These are phyloP conservation scores for Rostrohypoxylon terebratum DNA, from an alignment of 495 filamentous ascomycete species.

Conservation along the genomic window DNA sequence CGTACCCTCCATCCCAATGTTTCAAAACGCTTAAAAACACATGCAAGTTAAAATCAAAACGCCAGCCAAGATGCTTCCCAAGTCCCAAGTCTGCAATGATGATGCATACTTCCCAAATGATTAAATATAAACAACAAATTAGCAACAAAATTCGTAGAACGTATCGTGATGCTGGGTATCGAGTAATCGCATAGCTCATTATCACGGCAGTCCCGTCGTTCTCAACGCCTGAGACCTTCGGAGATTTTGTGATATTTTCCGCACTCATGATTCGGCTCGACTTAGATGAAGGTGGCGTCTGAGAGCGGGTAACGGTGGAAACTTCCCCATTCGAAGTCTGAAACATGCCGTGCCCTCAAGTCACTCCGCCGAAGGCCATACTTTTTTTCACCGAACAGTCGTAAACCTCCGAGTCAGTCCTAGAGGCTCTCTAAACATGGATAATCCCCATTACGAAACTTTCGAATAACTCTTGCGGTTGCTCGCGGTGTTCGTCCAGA, in stretches of 20 bases:
- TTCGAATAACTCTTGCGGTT: not conserved
- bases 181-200: slow-evolving; percentile 8
- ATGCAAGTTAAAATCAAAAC: slow-evolving; percentile 34
- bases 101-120: slow-evolving; percentile 7
- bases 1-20: slow-evolving; percentile 36
- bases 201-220: not conserved
- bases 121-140: slow-evolving; percentile 9
- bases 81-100: slow-evolving; percentile 2
- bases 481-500: not conserved
- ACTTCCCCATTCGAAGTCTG: not conserved
- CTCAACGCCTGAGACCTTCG: not conserved
- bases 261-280: not conserved
- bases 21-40: slow-evolving; percentile 27
- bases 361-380: not conserved
- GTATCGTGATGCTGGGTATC: slow-evolving; percentile 1
- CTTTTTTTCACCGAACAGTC: not conserved
- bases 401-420: not conserved
- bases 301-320: not conserved
- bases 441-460: not conserved
- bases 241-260: not conserved
- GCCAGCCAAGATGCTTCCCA: slow-evolving; percentile 38
- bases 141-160: slow-evolving; percentile 13
- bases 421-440: not conserved
- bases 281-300: not conserved
- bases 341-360: not conserved